Evolutionary conservation across 495 filamentous ascomycete species (phyloP), one percentile per base, ranked within the genome.

Genomic region (Hyaloscypha finlandica): DNA sequence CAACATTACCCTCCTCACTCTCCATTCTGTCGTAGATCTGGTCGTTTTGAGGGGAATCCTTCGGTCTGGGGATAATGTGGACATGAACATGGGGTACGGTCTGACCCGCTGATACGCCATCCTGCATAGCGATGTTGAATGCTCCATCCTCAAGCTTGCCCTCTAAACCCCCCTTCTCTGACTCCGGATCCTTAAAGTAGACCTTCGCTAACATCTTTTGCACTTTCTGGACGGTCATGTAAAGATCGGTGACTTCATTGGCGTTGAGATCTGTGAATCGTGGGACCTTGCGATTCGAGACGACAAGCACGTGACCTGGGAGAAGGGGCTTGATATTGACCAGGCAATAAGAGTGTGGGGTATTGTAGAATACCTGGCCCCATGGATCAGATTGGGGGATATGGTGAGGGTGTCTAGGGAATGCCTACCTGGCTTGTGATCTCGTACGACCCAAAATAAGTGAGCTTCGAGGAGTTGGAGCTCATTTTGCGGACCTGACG

Each of bases 261-360:
- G 84, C 67, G 0, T 87, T 86, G 35, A 98, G 88, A 76, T 96
- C 90, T 42, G 87, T 83, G 39, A 97, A 81, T 55, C 92, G 90
- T 45, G 85, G 82, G 71, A 92, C 90, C 20, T 84, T 77, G 25
- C 79, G 78, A 35, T 84, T 84, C 4, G 90, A 86, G 59, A 85
- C 90, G 64, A 98, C 84, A 31, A 99, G 90, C 63, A 98, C 89
- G 79, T 99, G 95, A 56, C 95, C 95, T 0, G 95, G 93, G 1
- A 98, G 85, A 20, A 99, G 86, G 14, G 95, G 95, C 77, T 97
- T 97, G 72, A 97, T 86, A 81, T 97, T 97, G 29, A 97, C 93
- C 60, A 97, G 85, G 66, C 90, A 90, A 81, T 91, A 95, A 75
- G 88, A 88, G 72, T 88, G 83, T 14, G 89, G 81, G 12, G 94